Conservation (phyloP, 441 rosid genomes). For the Populus tomentosa region DNA sequence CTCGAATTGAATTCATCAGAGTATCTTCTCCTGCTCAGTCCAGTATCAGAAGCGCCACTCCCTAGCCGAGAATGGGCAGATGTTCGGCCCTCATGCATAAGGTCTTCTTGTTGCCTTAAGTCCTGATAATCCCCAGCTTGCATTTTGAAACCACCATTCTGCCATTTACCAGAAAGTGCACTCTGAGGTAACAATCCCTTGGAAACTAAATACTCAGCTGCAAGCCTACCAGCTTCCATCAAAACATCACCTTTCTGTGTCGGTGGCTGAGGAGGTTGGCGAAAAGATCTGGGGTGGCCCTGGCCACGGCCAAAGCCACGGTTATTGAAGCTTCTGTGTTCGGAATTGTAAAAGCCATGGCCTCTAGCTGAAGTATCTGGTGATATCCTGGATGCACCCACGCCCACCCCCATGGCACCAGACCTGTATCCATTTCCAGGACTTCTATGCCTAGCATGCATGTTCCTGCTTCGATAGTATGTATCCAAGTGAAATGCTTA, state of each 20-base stretch:
- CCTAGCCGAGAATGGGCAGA: slow-evolving; percentile 53
- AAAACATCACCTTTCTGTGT: slow-evolving; percentile 55
- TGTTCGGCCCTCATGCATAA: slow-evolving; percentile 42
- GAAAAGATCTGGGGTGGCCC: slow-evolving; percentile 55
- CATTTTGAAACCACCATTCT: slow-evolving; percentile 59
- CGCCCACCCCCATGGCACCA: slow-evolving; percentile 56
- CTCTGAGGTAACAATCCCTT: slow-evolving; percentile 62
- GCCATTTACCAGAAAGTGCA: slow-evolving; percentile 71
- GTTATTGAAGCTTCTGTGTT: slow-evolving; percentile 54
- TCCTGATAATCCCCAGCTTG: slow-evolving; percentile 51
- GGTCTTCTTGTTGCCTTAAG: slow-evolving; percentile 61
- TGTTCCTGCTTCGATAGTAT: slow-evolving; percentile 23
- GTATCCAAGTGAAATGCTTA: neutral
- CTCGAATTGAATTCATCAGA: slow-evolving; percentile 53
- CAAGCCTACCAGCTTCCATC: slow-evolving; percentile 94
- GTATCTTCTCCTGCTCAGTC: slow-evolving; percentile 56
- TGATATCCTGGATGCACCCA: slow-evolving; percentile 56
- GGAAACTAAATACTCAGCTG: slow-evolving; percentile 86
- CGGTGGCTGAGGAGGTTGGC: slow-evolving; percentile 47
- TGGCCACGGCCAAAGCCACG: slow-evolving; percentile 82
- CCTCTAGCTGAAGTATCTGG: slow-evolving; percentile 77
- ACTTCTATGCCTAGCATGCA: slow-evolving; percentile 86
- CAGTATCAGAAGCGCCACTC: slow-evolving; percentile 36
- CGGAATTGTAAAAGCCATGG: slow-evolving; percentile 72
- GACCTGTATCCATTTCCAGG: slow-evolving; percentile 89